A percentile compares a stretch with the other conserved stretches of the same genome.
These are phyloP conservation scores for Closterium sp. DNA, from an alignment of 139 green algal species.

Conservation along the genomic window DNA sequence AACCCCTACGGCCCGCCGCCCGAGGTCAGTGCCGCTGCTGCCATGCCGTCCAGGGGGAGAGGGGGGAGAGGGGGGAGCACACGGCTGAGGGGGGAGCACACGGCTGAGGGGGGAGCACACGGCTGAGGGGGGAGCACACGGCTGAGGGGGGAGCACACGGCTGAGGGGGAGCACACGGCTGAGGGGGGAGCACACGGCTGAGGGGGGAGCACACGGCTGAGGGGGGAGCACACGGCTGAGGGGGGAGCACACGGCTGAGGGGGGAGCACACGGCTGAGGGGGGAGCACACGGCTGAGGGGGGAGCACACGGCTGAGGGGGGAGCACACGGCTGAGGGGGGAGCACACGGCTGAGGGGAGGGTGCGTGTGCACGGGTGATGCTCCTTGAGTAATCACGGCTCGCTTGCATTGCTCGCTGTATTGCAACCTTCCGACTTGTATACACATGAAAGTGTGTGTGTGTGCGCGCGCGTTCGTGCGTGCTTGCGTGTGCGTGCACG, in stretches of 20 bases:
- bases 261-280: background rate
- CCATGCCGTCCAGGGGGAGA: background rate
- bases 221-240: background rate
- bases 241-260: background rate
- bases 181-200: background rate
- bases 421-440: background rate
- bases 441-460: background rate
- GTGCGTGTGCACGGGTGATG: background rate
- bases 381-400: background rate
- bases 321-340: background rate
- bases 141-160: too few relatives aligned
- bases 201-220: background rate
- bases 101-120: background rate
- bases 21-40: slow-evolving; percentile 46
- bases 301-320: too few relatives aligned
- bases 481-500: too few relatives aligned
- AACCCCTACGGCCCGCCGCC: slow-evolving; percentile 98
- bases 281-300: too few relatives aligned
- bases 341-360: background rate
- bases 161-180: background rate
- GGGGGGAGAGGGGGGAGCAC: background rate
- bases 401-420: background rate
- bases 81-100: background rate
- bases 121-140: background rate
- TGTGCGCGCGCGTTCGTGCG: background rate